These are phyloP conservation scores for Monosporozyma aerobia DNA, from an alignment of 805 yeast species.

Conservation along the genomic window DNA sequence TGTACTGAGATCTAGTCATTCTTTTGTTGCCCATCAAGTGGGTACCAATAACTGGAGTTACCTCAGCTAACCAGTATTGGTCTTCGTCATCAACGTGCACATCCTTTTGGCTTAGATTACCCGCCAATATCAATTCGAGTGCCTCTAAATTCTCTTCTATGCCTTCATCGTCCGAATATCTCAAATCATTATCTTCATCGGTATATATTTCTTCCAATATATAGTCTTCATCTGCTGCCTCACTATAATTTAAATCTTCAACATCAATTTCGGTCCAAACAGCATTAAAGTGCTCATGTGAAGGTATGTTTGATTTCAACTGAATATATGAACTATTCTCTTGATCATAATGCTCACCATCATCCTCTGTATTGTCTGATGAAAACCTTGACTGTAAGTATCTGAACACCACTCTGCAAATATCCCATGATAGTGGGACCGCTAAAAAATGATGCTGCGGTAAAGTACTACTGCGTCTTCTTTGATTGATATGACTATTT, in stretches of 20 bases:
- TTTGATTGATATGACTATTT: not conserved
- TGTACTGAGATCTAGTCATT: not conserved
- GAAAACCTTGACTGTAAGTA: not conserved
- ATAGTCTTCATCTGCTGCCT: slow-evolving; percentile 1
- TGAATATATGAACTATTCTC: not conserved
- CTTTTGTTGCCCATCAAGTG: not conserved
- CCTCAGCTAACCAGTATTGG: not conserved
- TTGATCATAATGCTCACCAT: not conserved
- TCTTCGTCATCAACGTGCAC: slow-evolving; percentile 1
- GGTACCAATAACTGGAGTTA: not conserved
- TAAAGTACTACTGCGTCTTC: not conserved
- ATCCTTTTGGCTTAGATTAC: not conserved
- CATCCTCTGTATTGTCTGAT: not conserved
- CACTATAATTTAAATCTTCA: not conserved
- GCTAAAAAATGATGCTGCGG: not conserved
- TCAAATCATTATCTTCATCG: not conserved
- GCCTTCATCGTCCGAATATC: not conserved
- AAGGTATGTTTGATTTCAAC: not conserved
- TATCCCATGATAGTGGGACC: not conserved
- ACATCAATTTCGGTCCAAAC: not conserved
- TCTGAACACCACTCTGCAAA: not conserved
- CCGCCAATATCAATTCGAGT: not conserved
- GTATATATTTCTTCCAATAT: not conserved
- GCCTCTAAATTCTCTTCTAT: not conserved
- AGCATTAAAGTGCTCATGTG: not conserved